Evolutionary conservation across 352 stramenopile genomes (phyloP).

Genomic region (Albugo candida): DNA sequence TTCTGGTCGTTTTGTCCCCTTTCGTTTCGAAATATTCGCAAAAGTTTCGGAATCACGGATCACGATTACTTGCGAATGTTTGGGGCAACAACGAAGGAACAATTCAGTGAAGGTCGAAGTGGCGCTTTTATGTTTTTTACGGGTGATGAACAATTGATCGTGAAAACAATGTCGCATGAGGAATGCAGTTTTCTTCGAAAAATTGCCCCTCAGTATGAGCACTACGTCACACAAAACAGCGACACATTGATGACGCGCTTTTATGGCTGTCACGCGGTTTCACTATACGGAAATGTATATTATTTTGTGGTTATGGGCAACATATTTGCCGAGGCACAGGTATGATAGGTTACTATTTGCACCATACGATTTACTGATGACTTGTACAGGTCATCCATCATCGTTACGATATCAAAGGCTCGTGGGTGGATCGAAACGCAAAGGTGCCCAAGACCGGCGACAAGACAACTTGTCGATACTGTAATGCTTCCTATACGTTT

Average conservation of each 20-base stretch:
- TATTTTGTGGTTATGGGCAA: constrained; percentile 89
- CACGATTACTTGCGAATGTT: constrained; percentile 56
- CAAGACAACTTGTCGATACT: constrained; percentile 72
- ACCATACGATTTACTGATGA: no score
- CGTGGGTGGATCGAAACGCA: constrained; percentile 80
- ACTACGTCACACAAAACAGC: constrained; percentile 62
- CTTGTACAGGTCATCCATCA: constrained; percentile 40
- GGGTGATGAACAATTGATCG: constrained; percentile 78
- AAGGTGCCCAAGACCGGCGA: constrained; percentile 43
- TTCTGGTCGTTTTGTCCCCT: constrained; percentile 61
- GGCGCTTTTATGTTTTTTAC: constrained; percentile 86
- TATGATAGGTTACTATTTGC: constrained; percentile 16
- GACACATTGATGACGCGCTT: constrained; percentile 76
- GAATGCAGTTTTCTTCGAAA: constrained; percentile 67
- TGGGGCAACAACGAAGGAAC: constrained; percentile 65
- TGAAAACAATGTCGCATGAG: constrained; percentile 75
- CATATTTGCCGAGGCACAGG: constrained; percentile 48
- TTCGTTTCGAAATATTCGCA: constrained; percentile 56
- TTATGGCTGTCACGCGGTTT: constrained; percentile 80
- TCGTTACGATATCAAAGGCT: constrained; percentile 82
- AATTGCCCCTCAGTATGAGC: constrained; percentile 71
- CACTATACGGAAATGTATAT: constrained; percentile 76
- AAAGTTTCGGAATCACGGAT: constrained; percentile 39
- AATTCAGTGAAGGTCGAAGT: constrained; percentile 78
- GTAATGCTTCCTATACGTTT: constrained; percentile 73